Conservation (phyloP, 2,329 filamentous ascomycete species). For the Berkeleyomyces basicola region DNA sequence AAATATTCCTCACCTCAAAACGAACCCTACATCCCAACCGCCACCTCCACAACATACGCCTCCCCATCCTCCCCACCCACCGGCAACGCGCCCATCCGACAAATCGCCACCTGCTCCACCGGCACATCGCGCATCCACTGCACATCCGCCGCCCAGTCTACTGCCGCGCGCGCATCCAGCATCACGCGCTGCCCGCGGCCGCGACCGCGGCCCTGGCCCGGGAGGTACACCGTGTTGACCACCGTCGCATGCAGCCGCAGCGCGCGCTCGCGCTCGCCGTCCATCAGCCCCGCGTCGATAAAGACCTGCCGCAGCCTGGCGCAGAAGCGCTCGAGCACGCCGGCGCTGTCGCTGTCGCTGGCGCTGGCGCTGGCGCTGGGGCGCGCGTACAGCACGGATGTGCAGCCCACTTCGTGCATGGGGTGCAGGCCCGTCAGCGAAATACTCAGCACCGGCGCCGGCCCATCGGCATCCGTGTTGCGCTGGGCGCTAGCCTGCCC, state of each 20-base stretch:
- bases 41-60: slow-evolving; percentile 36
- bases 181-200: slow-evolving; percentile 24
- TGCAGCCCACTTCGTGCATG: slow-evolving; percentile 41
- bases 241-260: slow-evolving; percentile 72
- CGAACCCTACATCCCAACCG: slow-evolving; percentile 24
- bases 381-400: slow-evolving; percentile 48
- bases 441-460: slow-evolving; percentile 23
- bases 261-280: slow-evolving; percentile 36
- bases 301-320: slow-evolving; percentile 38
- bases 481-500: no score
- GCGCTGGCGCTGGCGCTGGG: slow-evolving; percentile 39
- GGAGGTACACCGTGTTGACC: slow-evolving; percentile 68
- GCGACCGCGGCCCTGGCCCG: slow-evolving; percentile 15
- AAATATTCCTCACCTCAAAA: not conserved
- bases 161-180: slow-evolving; percentile 37
- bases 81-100: slow-evolving; percentile 72
- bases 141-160: slow-evolving; percentile 45
- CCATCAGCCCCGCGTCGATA: slow-evolving; percentile 36
- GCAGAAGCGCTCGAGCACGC: slow-evolving; percentile 40
- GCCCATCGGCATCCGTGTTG: no score
- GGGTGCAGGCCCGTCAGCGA: slow-evolving; percentile 39
- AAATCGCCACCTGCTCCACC: slow-evolving; percentile 60
- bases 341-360: slow-evolving; percentile 28
- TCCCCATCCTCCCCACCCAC: slow-evolving; percentile 35
- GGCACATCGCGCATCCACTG: slow-evolving; percentile 53